phyloP scores from a whole-genome alignment of 768 basidiomycete species.

The Tubosaeta sp. region DNA sequence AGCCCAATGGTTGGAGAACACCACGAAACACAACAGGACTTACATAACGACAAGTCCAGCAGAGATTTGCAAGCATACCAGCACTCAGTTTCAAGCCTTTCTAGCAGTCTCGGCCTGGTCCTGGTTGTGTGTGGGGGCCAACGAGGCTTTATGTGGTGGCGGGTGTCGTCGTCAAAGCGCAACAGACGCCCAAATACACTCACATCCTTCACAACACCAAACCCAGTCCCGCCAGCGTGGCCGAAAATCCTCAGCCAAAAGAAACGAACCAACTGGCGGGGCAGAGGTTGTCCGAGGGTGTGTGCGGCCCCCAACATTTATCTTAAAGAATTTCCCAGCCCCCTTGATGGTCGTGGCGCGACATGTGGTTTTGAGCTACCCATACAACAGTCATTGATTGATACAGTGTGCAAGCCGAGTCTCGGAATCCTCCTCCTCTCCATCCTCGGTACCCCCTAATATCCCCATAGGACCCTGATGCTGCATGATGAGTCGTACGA shows the following conservation, averaged over 20 bases:
- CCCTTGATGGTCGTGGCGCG: slow-evolving; percentile 7
- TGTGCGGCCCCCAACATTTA: slow-evolving; percentile 20
- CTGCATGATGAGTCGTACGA: slow-evolving; percentile 30
- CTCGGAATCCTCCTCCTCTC: slow-evolving; percentile 23
- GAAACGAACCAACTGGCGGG: slow-evolving; percentile 21
- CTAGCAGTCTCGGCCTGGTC: slow-evolving; percentile 14
- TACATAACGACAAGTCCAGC: slow-evolving; percentile 34
- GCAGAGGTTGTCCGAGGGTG: slow-evolving; percentile 16
- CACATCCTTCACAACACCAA: slow-evolving; percentile 28
- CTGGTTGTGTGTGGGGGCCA: slow-evolving; percentile 24
- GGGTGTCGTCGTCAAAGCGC: slow-evolving; percentile 26
- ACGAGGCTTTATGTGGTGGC: slow-evolving; percentile 27
- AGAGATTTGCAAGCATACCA: slow-evolving; percentile 29
- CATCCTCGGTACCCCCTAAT: slow-evolving; percentile 21
- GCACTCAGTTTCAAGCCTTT: slow-evolving; percentile 26
- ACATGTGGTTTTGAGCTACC: neutral
- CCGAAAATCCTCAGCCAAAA: slow-evolving; percentile 10
- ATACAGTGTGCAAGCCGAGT: slow-evolving; percentile 24
- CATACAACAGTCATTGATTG: slow-evolving; percentile 21
- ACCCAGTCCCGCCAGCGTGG: slow-evolving; percentile 14
- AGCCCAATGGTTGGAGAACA: slow-evolving; percentile 20
- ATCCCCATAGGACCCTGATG: slow-evolving; percentile 27
- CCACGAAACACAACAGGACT: slow-evolving; percentile 27
- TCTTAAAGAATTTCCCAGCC: slow-evolving; percentile 28
- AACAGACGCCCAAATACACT: slow-evolving; percentile 25